These are phyloP conservation scores for Umbelopsis isabellina DNA, from an alignment of 192 early-diverging fungal genomes.

Conservation along the genomic window DNA sequence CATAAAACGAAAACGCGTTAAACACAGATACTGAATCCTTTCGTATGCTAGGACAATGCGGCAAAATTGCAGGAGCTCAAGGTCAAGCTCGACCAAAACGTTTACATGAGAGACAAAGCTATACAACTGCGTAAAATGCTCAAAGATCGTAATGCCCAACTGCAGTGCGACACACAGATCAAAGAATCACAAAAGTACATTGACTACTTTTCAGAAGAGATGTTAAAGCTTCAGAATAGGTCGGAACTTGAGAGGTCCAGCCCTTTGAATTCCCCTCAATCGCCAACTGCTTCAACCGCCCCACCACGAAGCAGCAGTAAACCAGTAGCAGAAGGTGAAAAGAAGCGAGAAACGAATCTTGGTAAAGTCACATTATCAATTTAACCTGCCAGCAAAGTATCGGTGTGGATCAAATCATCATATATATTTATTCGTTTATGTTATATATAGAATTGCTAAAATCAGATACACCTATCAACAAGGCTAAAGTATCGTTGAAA, in stretches of 20 bases:
- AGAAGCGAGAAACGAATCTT: conserved; percentile 26
- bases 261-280: not conserved
- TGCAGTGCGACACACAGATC: conserved; percentile 79
- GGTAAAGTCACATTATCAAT: conserved; percentile 5
- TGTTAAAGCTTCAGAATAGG: conserved; percentile 52
- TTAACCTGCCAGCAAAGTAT: not conserved
- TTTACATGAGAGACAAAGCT: conserved; percentile 47
- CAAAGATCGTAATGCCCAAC: conserved; percentile 63
- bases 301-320: conserved; percentile 16
- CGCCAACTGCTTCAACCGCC: not conserved
- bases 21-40: not conserved
- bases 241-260: conserved; percentile 2
- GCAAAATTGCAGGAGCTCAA: conserved; percentile 39
- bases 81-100: conserved; percentile 44
- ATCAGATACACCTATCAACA: conserved; percentile 63
- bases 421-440: not conserved
- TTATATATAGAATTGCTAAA: conserved; percentile 59
- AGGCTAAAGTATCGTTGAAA: conserved; percentile 74
- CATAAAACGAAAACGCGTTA: not conserved
- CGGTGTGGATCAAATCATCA: not conserved
- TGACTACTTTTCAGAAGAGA: conserved; percentile 68
- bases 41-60: conserved; percentile 4
- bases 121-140: conserved; percentile 60
- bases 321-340: not conserved
- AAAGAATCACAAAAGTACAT: conserved; percentile 69